Evolutionary conservation across 805 yeast genomes (phyloP).

Genomic region (Zygosaccharomyces gambellarensis): DNA sequence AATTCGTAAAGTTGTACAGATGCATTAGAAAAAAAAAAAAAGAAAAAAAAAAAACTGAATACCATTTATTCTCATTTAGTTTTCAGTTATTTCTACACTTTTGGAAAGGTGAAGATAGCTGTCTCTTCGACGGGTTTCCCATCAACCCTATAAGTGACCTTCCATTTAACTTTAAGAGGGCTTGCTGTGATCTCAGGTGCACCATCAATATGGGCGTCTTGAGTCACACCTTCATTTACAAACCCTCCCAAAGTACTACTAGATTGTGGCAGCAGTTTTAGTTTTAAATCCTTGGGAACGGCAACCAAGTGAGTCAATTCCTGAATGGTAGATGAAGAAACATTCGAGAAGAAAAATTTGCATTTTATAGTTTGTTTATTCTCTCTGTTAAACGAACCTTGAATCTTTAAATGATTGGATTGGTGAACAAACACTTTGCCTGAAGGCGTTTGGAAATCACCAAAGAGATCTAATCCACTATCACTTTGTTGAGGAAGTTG

Average conservation of each 20-base stretch:
- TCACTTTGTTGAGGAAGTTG: conserved; percentile 6
- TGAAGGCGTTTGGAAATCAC: conserved; percentile 20
- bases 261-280: conserved; percentile 60
- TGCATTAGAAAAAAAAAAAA: conserved; percentile 1
- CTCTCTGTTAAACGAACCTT: conserved; percentile 39
- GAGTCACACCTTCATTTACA: conserved; percentile 48
- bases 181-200: conserved; percentile 32
- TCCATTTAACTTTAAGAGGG: conserved; percentile 72
- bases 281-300: conserved; percentile 57
- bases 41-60: neutral
- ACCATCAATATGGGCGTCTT: conserved; percentile 38
- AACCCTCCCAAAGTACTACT: conserved; percentile 48
- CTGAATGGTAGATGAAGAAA: conserved; percentile 40
- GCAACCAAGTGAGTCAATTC: conserved; percentile 61
- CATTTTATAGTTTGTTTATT: conserved; percentile 40
- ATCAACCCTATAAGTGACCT: conserved; percentile 49
- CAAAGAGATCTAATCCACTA: conserved; percentile 14
- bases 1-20: neutral
- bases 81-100: conserved; percentile 14
- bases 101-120: conserved; percentile 46
- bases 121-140: conserved; percentile 50
- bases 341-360: conserved; percentile 49
- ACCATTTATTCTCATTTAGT: neutral
- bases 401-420: conserved; percentile 46
- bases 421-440: conserved; percentile 37